Conservation (phyloP, 2,329 filamentous ascomycete species). For the Cladosporium sp. region DNA sequence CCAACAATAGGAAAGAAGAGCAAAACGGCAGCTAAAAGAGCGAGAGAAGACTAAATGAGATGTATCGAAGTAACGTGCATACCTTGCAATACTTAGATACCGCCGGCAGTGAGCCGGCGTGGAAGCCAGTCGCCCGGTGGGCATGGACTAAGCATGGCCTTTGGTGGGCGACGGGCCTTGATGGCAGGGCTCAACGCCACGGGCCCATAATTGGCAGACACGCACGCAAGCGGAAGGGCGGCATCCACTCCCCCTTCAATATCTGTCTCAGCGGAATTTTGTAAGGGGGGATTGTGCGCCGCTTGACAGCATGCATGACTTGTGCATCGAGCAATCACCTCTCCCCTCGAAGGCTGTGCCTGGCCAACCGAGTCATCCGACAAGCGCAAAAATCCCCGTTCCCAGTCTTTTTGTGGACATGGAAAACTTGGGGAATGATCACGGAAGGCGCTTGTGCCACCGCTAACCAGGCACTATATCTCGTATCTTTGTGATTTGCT, state of each 20-base stretch:
- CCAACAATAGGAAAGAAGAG: not conserved
- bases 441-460: not conserved
- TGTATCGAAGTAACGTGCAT: slow-evolving; percentile 3
- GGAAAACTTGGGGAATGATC: slow-evolving; percentile 5
- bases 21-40: not conserved
- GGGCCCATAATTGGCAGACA: slow-evolving; percentile 5
- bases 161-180: not conserved
- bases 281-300: not conserved
- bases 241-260: slow-evolving; percentile 5
- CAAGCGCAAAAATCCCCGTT: not conserved
- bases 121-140: not conserved
- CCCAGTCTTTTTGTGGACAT: not conserved
- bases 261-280: not conserved
- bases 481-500: slow-evolving; percentile 7
- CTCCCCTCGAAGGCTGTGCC: not conserved
- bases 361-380: not conserved
- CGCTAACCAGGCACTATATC: not conserved
- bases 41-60: not conserved
- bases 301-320: slow-evolving; percentile 1
- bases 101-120: slow-evolving; percentile 3
- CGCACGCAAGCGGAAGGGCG: slow-evolving; percentile 1
- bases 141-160: not conserved
- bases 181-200: slow-evolving; percentile 4
- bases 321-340: too few relatives aligned
- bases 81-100: slow-evolving; percentile 7